Base-by-base conservation (phyloP, 2,329 filamentous ascomycete genomes). In the Talaromyces funiculosus region DNA sequence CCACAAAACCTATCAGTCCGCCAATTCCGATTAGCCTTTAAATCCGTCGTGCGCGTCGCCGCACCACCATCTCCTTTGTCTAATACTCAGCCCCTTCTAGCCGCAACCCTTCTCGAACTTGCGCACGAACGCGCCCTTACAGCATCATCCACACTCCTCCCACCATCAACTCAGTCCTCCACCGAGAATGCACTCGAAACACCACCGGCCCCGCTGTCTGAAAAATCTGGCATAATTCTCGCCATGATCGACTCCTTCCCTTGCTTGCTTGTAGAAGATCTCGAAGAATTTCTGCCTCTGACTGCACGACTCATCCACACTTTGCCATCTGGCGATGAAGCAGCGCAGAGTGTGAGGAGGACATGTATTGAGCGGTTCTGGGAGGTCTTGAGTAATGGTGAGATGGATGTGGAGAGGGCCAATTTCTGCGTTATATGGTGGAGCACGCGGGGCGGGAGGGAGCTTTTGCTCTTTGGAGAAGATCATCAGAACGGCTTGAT, bases 11-110 rank as follows among this genome's bases (percentile, higher is more conserved):
- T 96, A 20, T 92, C 90, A 0, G 82, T 90, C 0, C 86, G 92
- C 16, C 92, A 97, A 72, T 96, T 97, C 78, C 85, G 92, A 31
- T 81, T 96, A 9, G 92, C 92, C 10, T 92, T 96, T 79, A 90
- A 88, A 71, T 93, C 90, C 1, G 80, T 96, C 49, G 85, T 96
- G 73, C 88, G 89, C 67, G 87, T 95, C 62, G 86, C 91, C 10
- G 87, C 89, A 2, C 90, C 92, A 2, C 92, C 92, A 0, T 91
- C 89, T 38, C 83, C 86, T 1, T 82, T 95, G 42, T 86, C 89
- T 35, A 86, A 84, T 51, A 82, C 82, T 4, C 87, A 94, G 64
- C 90, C 90, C 0, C 82, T 89, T 61, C 82, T 96, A n/a, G 87
- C 90, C 2, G 90, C 92, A 63, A 88, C 86, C 0, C 77, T 96